Evolutionary conservation across 805 yeast species (phyloP), one percentile per base, ranked within the genome.

Genomic region (Sugiyamaella chiloensis): DNA sequence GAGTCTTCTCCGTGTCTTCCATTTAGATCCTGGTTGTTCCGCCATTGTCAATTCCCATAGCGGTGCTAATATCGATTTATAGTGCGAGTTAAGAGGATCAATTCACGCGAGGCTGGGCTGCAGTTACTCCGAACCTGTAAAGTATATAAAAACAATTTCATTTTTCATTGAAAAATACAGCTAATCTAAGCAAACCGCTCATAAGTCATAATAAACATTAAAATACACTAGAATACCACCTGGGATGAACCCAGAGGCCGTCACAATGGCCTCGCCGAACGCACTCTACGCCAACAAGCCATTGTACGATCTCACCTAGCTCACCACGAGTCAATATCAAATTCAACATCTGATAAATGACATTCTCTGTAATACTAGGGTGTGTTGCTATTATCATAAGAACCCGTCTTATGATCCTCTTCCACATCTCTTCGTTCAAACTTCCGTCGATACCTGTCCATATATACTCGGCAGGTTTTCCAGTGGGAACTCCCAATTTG

Each of bases 391-490:
- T 61, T 4, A 71, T 66, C 37, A 70, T 60, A 0, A 80, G 47
- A 0, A 84, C 54, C 8, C 79, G 69, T 19, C 73, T 66, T 0
- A 83, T 62, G 1, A 83, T 62, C 43, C 71, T 74, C 11, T 65
- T 64, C 95, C 96, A 90, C 5, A 87, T 64, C 0, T 60, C 58
- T 21, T 61, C 65, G 51, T 84, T 81, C 36, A 89, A 72, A 23
- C 71, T 63, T 1, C 95, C 91, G 26, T 69, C 63, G 30, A 83
- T 63, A 55, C 83, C 85, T 9, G 86, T 70, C 96, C 96, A 88
- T 6, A 54, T 43, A 47, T 46, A 42, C 8, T 40, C 47, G 9
- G 48, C 34, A 2, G 51, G 52, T 8, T 12, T 44, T 2, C 46
- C 50, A 14, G 42, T 27, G n/a, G 54, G 57, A 11, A 42, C 34